Evolutionary conservation across 208 protist species (phyloP), one percentile per base, ranked within the genome.

Genomic region (Trypanosoma rangeli): DNA sequence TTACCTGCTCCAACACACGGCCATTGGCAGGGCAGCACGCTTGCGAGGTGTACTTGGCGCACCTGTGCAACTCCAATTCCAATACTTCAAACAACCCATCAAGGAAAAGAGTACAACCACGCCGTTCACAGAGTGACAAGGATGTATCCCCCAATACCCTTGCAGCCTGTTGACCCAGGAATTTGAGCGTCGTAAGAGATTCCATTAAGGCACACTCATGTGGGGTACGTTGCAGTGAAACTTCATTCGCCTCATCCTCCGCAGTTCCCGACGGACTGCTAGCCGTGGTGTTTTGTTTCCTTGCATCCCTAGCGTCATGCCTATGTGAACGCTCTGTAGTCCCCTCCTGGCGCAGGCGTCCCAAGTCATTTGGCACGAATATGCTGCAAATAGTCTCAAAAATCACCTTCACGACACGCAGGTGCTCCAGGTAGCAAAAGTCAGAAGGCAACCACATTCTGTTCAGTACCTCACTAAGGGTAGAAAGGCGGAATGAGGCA

Each of bases 381-480:
- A 94, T 79, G 48, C 79, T 85, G 31, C 80, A 85, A 73, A 83
- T 86, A 5, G 60, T 46, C 56, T 54, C 37, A 68, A 94, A 82
- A 28, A 94, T 65, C 15, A 78, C 78, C 15, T 76, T 65, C n/a
- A 81, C 70, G 1, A 84, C 73, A 22, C 71, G 57, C 31, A 84
- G 57, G 28, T 84, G 66, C 33, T 80, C 64, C 22, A 94, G 73
- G 46, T 86, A 81, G 42, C 76, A 73, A 46, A 94, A 80, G 53
- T 92, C 89, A 44, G 80, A 68, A 13, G 89, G 80, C 26, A 62
- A 52, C 89, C 89, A 94, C 3, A 66, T 56, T n/a, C 84, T 79
- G 59, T 86, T 73, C 0, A 92, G 79, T 3, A 89, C 79, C 5
- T 77, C 78, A 61, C 89, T 89, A 33, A 94, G 65, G 8, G 85